phyloP scores from a whole-genome alignment of 768 basidiomycete species.

The Boletus vinaceobasis region DNA sequence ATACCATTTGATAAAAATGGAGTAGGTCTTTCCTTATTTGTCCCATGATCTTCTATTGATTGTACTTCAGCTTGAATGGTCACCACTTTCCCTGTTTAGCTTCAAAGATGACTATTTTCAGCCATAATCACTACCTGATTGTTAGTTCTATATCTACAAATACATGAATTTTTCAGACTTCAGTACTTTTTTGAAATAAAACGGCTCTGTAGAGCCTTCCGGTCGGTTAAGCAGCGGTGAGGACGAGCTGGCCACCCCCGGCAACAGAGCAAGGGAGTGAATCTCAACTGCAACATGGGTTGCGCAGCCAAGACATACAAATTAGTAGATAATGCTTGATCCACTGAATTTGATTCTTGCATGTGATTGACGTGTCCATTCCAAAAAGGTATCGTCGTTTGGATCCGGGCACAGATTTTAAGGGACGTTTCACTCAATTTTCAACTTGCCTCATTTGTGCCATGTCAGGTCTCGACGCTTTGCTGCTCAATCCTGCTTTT shows the following conservation, averaged over 20 bases:
- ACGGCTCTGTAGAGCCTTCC: not conserved
- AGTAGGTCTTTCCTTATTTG: conserved; percentile 35
- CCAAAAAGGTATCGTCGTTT: not conserved
- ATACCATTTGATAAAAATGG: conserved; percentile 35
- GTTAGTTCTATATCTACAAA: not conserved
- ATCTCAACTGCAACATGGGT: too few species aligned
- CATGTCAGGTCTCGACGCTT: conserved; percentile 26
- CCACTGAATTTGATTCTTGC: not conserved
- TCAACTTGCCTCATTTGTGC: not conserved
- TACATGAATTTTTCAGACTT: too few species aligned
- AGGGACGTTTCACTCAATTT: not conserved
- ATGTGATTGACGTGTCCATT: conserved; percentile 27
- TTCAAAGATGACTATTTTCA: conserved; percentile 59
- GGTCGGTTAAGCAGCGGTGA: not conserved
- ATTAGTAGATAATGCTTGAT: not conserved
- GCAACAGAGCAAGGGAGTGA: not conserved
- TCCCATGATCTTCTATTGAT: not conserved
- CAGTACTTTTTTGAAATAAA: not conserved
- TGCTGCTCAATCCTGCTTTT: conserved; percentile 59
- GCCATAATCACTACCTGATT: not conserved
- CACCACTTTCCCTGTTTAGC: conserved; percentile 41
- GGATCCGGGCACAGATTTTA: not conserved
- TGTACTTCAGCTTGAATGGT: conserved; percentile 55
- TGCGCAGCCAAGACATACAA: not conserved
- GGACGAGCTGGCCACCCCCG: too few species aligned